A percentile compares a stretch with the other conserved stretches of the same genome.
Evolutionary conservation across 2,329 filamentous ascomycete genomes (phyloP).

Genomic region (Clonostachys byssicola): DNA sequence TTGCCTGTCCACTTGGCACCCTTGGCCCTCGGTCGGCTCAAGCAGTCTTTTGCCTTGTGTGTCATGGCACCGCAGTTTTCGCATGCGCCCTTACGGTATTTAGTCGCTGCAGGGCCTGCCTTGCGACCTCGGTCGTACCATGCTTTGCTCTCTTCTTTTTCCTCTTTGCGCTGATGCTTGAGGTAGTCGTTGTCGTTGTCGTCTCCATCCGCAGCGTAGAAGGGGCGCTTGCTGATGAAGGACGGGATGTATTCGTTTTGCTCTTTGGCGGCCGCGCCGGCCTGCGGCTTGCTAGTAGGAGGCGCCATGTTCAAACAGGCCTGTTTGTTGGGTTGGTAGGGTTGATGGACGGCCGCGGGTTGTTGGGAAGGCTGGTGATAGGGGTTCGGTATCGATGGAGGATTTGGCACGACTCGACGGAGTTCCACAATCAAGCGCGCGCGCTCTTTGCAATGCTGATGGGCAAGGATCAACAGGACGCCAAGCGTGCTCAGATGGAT

Average conservation of each 20-base stretch:
- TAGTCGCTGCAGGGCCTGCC: conserved; percentile 82
- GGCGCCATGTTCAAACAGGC: conserved; percentile 4
- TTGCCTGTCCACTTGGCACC: conserved; percentile 90
- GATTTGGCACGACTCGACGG: no score
- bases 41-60: conserved; percentile 91
- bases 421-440: no score
- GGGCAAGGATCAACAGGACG: no score
- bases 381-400: no score
- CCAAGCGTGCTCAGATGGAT: no score
- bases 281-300: conserved; percentile 24
- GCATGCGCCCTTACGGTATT: conserved; percentile 96
- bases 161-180: conserved; percentile 76
- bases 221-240: conserved; percentile 97
- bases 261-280: conserved; percentile 61
- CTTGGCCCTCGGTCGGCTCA: conserved; percentile 81
- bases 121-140: conserved; percentile 94
- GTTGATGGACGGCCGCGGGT: no score
- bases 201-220: conserved; percentile 79
- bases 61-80: conserved; percentile 98
- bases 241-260: conserved; percentile 98
- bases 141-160: conserved; percentile 67
- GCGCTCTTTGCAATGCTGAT: no score
- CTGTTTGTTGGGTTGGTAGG: no score
- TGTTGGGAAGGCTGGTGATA: no score
- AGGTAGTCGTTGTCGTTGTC: conserved; percentile 73